Base-by-base conservation (phyloP, 108 stramenopile species). In the Aureococcus anophagefferens region DNA sequence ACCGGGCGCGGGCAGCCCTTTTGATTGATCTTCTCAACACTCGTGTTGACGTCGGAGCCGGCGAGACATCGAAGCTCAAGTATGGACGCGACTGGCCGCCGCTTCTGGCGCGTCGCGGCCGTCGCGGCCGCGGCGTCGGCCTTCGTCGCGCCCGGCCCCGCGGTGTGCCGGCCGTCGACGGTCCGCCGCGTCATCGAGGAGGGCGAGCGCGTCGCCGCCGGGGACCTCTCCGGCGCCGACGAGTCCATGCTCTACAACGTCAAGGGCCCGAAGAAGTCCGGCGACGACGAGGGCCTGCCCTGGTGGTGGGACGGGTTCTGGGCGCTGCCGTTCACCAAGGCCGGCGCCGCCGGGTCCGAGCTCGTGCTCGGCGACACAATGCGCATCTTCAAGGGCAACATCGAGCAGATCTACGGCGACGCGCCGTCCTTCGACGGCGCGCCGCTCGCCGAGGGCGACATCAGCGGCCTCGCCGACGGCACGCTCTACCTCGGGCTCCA, bases 381-480 rank as follows among this genome's bases (percentile, higher is more conserved):
- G 40, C 71, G 87, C 72, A 90, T 94, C 37, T 78, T 91, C 33
- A 85, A 89, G 21, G 87, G 89, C 64, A 94, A 94, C 86, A 94
- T 92, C 71, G 89, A 91, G 76, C 91, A 97, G 83, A 93, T 95
- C 29, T 97, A 95, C 74, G 96, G 96, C 28, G 93, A 88, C 31
- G 93, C 86, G 72, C 90, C 93, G n/a, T 80, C 77, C 66, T 74
- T 89, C 51, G 96, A 97, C 78, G 85, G 89, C 17, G 92, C 90
- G 36, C 94, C 92, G 0, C 65, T 97, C 5, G 96, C 93, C n/a
- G 89, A 90, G 68, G 96, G 96, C 30, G 94, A 92, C 66, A 72
- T 97, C 31, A 77, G 73, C 36, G 91, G 90, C 72, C 90, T 97
- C 75, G 87, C 85, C 62, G 91, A 91, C 67, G 96, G 94, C 9